Conservation (phyloP, 768 basidiomycete species). For the Trametopsis cervina region DNA sequence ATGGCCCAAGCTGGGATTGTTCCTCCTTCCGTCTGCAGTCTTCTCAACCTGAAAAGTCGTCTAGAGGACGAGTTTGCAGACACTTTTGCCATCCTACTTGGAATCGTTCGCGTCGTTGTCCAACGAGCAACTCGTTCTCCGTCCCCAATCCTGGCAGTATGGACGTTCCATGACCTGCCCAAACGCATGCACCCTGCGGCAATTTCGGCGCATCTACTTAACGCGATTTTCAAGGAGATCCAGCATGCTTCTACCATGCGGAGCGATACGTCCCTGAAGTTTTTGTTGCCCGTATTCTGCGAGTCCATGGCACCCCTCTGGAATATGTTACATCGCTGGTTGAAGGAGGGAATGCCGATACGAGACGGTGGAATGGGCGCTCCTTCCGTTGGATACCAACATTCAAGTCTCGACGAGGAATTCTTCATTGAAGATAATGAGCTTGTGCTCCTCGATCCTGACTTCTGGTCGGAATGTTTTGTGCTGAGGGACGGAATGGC, state of each 20-base stretch:
- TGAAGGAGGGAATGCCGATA: constrained; percentile 63
- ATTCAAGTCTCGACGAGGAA: constrained; percentile 48
- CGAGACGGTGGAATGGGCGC: constrained; percentile 13
- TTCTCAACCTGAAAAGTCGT: constrained; percentile 57
- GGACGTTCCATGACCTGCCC: constrained; percentile 35
- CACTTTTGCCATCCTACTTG: constrained; percentile 51
- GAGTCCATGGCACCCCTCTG: constrained; percentile 65
- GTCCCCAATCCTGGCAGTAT: constrained; percentile 26
- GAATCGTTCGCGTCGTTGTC: constrained; percentile 34
- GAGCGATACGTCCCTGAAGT: constrained; percentile 45
- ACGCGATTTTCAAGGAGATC: constrained; percentile 49
- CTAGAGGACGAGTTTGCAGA: constrained; percentile 48
- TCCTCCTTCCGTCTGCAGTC: constrained; percentile 46
- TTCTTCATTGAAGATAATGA: constrained; percentile 78
- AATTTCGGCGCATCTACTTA: constrained; percentile 52
- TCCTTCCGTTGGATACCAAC: background rate
- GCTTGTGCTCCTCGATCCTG: constrained; percentile 48
- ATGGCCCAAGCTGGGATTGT: constrained; percentile 45
- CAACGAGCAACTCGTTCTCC: constrained; percentile 19
- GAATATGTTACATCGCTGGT: constrained; percentile 66
- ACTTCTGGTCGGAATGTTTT: constrained; percentile 78
- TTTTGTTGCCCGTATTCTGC: constrained; percentile 56
- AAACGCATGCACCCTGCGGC: constrained; percentile 40
- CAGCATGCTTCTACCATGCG: constrained; percentile 56
- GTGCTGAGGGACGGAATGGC: constrained; percentile 38